Evolutionary conservation across 2,329 filamentous ascomycete species (phyloP), one percentile per base, ranked within the genome.

Genomic region (Parascedosporium putredinis): DNA sequence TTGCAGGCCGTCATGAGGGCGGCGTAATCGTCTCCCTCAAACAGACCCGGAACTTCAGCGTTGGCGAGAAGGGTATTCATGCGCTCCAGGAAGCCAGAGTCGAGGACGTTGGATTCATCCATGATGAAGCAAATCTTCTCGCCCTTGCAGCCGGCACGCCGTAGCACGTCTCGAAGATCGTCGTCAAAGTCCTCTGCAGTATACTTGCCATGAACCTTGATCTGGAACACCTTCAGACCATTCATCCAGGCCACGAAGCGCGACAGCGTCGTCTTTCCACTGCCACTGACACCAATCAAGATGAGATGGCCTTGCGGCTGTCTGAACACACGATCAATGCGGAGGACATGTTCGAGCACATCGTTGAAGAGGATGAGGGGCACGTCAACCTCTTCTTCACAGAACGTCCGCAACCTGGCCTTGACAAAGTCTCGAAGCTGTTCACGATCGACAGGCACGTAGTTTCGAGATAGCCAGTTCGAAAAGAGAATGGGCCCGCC

Each of bases 91-190:
- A 99, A 99, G 49, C 93, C 93, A 40, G 93, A 98, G 66, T 99
- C 93, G 24, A 99, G 78, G 31, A 99, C 93, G 60, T 99, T 99
- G 8, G 91, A 86, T 70, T 99, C 93, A 64, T 99, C 93, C 90
- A 99, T 97, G 72, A 99, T 96, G 74, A 99, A 99, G 70, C 94
- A 98, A 45, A 99, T 95, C 74, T 97, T 97, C 65, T 99, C 93
- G 31, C 93, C 93, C 73, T 96, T 96, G 73, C 91, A 97, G 55
- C 93, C 93, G 58, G 88, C 94, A 51, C 93, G 81, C 43, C 93
- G 84, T 36, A 99, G 79, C 7, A 99, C 93, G 62, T 90, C 91
- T 56, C 94, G 81, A 31, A 99, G 73, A 65, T 99, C 93, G 52
- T 99, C 94, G 62, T 99, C 93, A 62, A 99, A 99, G 69, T 99